Base-by-base conservation (phyloP, 2,329 filamentous ascomycete genomes). In the Cercospora zeina region DNA sequence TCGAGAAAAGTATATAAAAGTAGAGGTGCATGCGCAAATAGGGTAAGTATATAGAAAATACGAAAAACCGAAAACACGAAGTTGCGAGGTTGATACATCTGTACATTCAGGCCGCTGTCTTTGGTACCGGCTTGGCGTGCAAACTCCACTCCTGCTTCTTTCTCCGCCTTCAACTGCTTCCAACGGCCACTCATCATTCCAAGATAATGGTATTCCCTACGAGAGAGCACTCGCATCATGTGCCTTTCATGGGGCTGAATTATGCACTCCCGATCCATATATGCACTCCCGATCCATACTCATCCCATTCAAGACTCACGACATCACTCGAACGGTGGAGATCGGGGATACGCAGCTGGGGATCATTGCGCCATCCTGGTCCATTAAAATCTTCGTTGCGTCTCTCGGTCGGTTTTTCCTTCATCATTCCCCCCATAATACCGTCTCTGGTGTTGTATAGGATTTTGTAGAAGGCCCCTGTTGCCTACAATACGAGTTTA, bases 381-480 rank as follows among this genome's bases (percentile, higher is more conserved):
- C 21, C 51, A 6, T 54, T n/a, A n/a, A n/a, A 54, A n/a, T n/a
- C 9, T 3, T 24, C 13, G n/a, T 54, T 36, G 11, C 51, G 51
- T 7, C 8, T 14, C 31, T 54, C 31, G 3, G 19, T 24, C 1
- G 51, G 51, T 21, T 33, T 54, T 2, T 4, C 6, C 7, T 24
- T 36, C 4, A 8, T 10, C 19, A 34, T 24, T 24, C 51, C 16
- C 3, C 16, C 47, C n/a, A 57, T 42, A 4, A 57, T 10, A 14
- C 54, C 54, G 9, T 57, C 16, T 16, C 10, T 19, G 11, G 34
- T 57, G 24, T 57, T 57, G 16, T 57, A 57, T 11, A 47, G 33
- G n/a, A 19, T 14, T 27, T 24, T 24, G 36, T 47, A 57, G 1
- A 14, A 5, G 13, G 54, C 54, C 4, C 31, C 13, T 1, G 54